These are phyloP conservation scores for Tricholoma bakamatsutake DNA, from an alignment of 768 basidiomycete genomes.

Conservation along the genomic window DNA sequence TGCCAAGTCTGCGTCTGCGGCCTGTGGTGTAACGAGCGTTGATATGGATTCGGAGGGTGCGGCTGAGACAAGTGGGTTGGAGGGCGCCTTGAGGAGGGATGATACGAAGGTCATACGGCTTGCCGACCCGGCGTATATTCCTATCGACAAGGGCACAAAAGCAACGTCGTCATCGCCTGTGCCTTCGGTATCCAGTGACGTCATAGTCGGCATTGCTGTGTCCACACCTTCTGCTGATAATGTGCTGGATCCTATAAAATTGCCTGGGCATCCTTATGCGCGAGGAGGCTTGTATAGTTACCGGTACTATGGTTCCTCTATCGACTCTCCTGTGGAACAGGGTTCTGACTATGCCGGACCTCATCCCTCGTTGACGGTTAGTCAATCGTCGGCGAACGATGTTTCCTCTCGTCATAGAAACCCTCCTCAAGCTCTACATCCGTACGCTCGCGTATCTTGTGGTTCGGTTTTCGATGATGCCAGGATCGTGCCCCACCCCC, in stretches of 20 bases:
- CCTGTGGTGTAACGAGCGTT: slow-evolving; percentile 18
- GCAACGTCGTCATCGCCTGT: slow-evolving; percentile 10
- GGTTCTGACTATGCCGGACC: slow-evolving; percentile 29
- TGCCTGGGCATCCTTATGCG: slow-evolving; percentile 46
- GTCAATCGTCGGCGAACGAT: slow-evolving; percentile 15
- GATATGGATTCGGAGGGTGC: slow-evolving; percentile 11
- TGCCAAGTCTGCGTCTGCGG: slow-evolving; percentile 26
- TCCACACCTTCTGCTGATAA: slow-evolving; percentile 27
- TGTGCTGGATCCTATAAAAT: slow-evolving; percentile 22
- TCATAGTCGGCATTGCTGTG: slow-evolving; percentile 29
- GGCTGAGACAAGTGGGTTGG: slow-evolving; percentile 24
- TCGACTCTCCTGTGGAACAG: slow-evolving; percentile 8
- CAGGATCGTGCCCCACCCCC: slow-evolving; percentile 25
- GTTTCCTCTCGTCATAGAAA: slow-evolving; percentile 29
- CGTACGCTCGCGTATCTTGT: slow-evolving; percentile 32
- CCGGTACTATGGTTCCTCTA: slow-evolving; percentile 8
- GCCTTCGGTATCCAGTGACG: slow-evolving; percentile 26
- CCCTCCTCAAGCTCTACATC: slow-evolving; percentile 37
- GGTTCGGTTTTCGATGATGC: slow-evolving; percentile 30
- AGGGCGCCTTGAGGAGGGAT: slow-evolving; percentile 33
- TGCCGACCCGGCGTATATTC: slow-evolving; percentile 35
- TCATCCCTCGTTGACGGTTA: slow-evolving; percentile 13
- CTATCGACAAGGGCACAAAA: slow-evolving; percentile 18
- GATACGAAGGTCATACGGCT: slow-evolving; percentile 37
- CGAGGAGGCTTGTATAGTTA: slow-evolving; percentile 32